Base-by-base conservation (phyloP, 2,329 filamentous ascomycete species). In the Cladophialophora yegresii region DNA sequence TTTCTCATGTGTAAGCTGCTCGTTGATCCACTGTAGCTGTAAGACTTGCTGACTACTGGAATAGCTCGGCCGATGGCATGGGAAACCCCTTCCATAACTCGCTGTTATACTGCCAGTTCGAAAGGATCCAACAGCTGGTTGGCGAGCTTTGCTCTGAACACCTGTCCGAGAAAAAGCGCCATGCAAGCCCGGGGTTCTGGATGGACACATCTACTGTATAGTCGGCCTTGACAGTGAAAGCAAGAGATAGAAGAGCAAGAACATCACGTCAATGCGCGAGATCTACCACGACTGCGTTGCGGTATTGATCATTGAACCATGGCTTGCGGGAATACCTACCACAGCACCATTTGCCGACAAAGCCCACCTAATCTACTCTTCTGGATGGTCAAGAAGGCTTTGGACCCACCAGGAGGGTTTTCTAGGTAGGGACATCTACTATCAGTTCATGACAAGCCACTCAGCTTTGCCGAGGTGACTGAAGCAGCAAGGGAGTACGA, bases 211-310 rank as follows among this genome's bases (percentile, higher is more conserved):
- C 4, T 51, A 20, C 47, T 51, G 47, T 20, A 51, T 51, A 51
- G 47, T 51, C 9, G 47, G 47, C 22, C 20, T 51, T 6, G 47
- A 51, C 47, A 16, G 26, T n/a, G 22, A 51, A 6, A 51, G 47
- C 26, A 23, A 28, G 13, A 51, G 26, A 28, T 51, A 51, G 20
- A 51, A 51, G 47, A 28, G 47, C 20, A 51, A 51, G 47, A 51
- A 20, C 13, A 51, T 51, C 47, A 20, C 20, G 13, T 51, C 47
- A 23, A 51, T 51, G 47, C 47, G 47, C 4, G 47, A 51, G 26
- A 51, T 51, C 20, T 51, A 51, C 47, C 47, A 51, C 13, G 47
- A 51, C 47, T 51, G 47, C 47, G 22, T 51, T 51, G 47, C 47
- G 8, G 47, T 51, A 10, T 51, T 51, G 47, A 51, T 51, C 13